Evolutionary conservation across 768 basidiomycete species (phyloP).

Genomic region (Lactifluus subvellereus): DNA sequence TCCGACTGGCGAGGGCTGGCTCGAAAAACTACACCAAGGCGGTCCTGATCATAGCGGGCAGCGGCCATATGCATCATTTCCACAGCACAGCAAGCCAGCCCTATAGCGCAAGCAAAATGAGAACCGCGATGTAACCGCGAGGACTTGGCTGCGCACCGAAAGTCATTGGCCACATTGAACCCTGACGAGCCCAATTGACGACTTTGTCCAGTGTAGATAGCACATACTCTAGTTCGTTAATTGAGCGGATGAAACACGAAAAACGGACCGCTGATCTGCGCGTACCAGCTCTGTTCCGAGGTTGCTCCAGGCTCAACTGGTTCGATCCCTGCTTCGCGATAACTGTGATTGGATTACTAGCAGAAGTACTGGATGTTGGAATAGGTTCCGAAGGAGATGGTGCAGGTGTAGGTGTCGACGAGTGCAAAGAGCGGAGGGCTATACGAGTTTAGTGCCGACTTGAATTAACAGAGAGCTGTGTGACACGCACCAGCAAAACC

Average conservation of each 20-base stretch:
- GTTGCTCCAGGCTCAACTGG: slow-evolving; percentile 81
- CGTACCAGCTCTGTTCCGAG: slow-evolving; percentile 84
- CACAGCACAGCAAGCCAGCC: slow-evolving; percentile 97
- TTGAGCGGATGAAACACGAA: background rate
- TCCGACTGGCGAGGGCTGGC: slow-evolving; percentile 97
- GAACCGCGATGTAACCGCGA: background rate
- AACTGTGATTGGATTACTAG: slow-evolving; percentile 54
- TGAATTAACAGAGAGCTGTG: background rate
- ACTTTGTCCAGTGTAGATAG: slow-evolving; percentile 94
- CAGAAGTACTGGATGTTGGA: slow-evolving; percentile 40
- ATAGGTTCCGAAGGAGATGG: slow-evolving; percentile 36
- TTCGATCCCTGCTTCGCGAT: slow-evolving; percentile 77
- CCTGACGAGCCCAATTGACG: slow-evolving; percentile 94
- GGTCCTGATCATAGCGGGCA: slow-evolving; percentile 96
- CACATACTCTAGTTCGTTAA: slow-evolving; percentile 70
- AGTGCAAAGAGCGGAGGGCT: slow-evolving; percentile 55
- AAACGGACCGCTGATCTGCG: slow-evolving; percentile 2
- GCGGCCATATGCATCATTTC: slow-evolving; percentile 99
- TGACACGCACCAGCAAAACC: slow-evolving; percentile 7
- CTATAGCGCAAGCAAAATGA: slow-evolving; percentile 35
- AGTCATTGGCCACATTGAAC: slow-evolving; percentile 99
- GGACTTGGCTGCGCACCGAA: slow-evolving; percentile 48
- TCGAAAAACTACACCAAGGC: slow-evolving; percentile 95
- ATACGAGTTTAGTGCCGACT: background rate
- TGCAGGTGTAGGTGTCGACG: slow-evolving; percentile 39